These are phyloP conservation scores for Arthrobotrys conoides DNA, from an alignment of 2,329 filamentous ascomycete genomes.

Conservation along the genomic window DNA sequence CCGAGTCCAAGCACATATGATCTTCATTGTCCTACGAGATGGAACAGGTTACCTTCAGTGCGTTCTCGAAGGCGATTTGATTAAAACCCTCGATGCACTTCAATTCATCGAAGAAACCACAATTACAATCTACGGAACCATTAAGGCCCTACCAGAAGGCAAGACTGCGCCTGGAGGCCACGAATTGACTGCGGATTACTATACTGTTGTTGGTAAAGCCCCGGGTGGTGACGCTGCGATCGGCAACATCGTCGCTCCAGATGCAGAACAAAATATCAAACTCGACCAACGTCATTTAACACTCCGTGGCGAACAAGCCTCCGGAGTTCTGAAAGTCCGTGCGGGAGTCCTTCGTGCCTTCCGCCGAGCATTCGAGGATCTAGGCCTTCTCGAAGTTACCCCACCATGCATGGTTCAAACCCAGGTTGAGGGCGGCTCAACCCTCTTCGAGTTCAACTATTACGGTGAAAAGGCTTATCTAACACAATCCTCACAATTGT, in stretches of 20 bases:
- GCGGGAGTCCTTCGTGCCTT: slow-evolving; percentile 86
- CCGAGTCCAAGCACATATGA: slow-evolving; percentile 84
- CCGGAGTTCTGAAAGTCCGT: slow-evolving; percentile 89
- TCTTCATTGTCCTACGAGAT: slow-evolving; percentile 88
- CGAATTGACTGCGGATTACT: slow-evolving; percentile 92
- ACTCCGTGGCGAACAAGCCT: slow-evolving; percentile 85
- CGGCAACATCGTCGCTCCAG: slow-evolving; percentile 82
- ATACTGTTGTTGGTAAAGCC: slow-evolving; percentile 81
- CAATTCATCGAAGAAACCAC: slow-evolving; percentile 90
- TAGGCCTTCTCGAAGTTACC: slow-evolving; percentile 83
- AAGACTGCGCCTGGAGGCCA: slow-evolving; percentile 85
- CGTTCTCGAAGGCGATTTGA: slow-evolving; percentile 80
- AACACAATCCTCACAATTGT: slow-evolving; percentile 96
- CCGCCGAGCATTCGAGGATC: slow-evolving; percentile 81
- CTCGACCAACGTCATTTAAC: slow-evolving; percentile 87
- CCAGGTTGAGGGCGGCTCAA: slow-evolving; percentile 91
- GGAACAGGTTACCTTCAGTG: slow-evolving; percentile 90
- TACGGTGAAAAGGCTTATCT: slow-evolving; percentile 92
- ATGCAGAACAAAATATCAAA: slow-evolving; percentile 79
- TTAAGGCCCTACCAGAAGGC: slow-evolving; percentile 83
- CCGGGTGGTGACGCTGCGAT: slow-evolving; percentile 91
- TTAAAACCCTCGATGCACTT: slow-evolving; percentile 91
- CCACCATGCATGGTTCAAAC: slow-evolving; percentile 95
- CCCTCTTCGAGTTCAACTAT: slow-evolving; percentile 89
- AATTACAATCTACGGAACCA: slow-evolving; percentile 84